Evolutionary conservation across 306 rosid species (phyloP), one percentile per base, ranked within the genome.

Genomic region (barrel medic (Medicago truncatula)): DNA sequence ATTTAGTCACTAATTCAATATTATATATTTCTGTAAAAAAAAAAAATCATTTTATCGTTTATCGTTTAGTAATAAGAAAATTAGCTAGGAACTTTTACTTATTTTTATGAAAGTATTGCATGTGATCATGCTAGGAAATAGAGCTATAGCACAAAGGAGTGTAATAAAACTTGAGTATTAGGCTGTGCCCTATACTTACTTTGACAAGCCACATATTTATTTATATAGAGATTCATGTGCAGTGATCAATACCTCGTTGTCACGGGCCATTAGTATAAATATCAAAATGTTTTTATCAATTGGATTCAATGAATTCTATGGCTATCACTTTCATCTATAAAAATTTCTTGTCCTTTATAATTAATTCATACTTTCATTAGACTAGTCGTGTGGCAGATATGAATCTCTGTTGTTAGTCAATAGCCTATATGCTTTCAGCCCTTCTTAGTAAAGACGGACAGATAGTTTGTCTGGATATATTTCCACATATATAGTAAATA

Each of bases 81-180:
- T 59, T 14, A 57, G 20, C 56, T 47, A 61, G 25, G 60, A 43
- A 25, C 21, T 15, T 7, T 2, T 1, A 59, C 71, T 73, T 5
- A 31, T 6, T 31, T 31, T 31, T 31, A 31, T 31, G 1, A 31
- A 5, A 31, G 36, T 31, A 16, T 44, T 64, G 61, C 13, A 28
- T 12, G 34, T 74, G 75, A 68, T 73, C 83, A 79, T 77, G 9
- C 20, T 18, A 57, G 0, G 6, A 57, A 57, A 17, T 13, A 57
- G 21, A 57, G 40, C 25, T 53, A 67, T 47, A 34, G 18, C 53
- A 4, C 50, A 62, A 47, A 75, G 40, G 49, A 8, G n/a, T 53
- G 40, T 39, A 38, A 56, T n/a, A n/a, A 16, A 49, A 54, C 12
- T 18, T 12, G 70, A 59, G 16, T 21, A 57, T 71, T 11, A 25